Percentiles rank a stretch among this genome's conserved stretches.
Conservation (phyloP, 1,139 yeast species). For the Lodderomyces metapsilosis region DNA sequence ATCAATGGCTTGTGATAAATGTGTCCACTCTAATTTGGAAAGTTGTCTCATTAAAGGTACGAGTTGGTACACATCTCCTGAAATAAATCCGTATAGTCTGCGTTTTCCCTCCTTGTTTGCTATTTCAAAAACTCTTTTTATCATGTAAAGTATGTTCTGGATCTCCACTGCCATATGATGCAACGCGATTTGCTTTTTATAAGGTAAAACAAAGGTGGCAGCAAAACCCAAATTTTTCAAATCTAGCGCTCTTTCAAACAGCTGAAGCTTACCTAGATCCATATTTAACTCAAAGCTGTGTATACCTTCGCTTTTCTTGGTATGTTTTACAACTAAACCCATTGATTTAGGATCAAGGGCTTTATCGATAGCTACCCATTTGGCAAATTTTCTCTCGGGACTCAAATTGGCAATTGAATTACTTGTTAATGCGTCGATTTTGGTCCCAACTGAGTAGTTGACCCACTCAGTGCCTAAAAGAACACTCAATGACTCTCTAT, state of each 20-base stretch:
- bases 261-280: constrained; percentile 42
- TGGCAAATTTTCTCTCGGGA: constrained; percentile 36
- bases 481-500: constrained; percentile 18
- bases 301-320: constrained; percentile 7
- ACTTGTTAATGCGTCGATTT: constrained; percentile 51
- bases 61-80: constrained; percentile 34
- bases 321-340: not conserved
- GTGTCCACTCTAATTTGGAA: constrained; percentile 52
- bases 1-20: constrained; percentile 52
- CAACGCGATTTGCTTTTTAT: constrained; percentile 46
- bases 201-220: constrained; percentile 48
- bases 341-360: constrained; percentile 10
- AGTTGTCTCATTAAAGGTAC: constrained; percentile 24
- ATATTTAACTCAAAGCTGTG: constrained; percentile 45
- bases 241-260: constrained; percentile 54
- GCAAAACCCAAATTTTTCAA: constrained; percentile 53
- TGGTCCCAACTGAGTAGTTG: constrained; percentile 69
- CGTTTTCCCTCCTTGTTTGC: constrained; percentile 27
- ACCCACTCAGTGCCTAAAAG: constrained; percentile 73
- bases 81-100: constrained; percentile 38
- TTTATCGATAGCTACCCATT: constrained; percentile 42
- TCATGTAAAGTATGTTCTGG: constrained; percentile 37
- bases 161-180: constrained; percentile 61
- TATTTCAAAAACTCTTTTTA: constrained; percentile 27
- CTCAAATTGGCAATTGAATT: constrained; percentile 47